Base-by-base conservation (phyloP, 768 basidiomycete species). In the Dendrothele bispora region DNA sequence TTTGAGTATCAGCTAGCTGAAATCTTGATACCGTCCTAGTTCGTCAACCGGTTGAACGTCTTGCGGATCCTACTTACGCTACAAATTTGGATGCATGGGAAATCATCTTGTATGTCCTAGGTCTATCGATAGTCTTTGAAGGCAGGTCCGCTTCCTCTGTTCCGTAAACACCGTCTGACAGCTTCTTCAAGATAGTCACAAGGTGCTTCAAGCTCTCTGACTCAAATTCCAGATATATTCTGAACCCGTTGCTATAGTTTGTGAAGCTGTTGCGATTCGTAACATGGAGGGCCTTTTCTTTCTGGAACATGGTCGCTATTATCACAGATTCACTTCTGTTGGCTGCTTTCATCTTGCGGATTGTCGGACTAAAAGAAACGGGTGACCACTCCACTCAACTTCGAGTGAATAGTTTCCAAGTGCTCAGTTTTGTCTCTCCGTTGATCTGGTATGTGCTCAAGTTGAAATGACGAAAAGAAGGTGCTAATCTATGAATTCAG, bases 401-500 rank as follows among this genome's bases (percentile, higher is more conserved):
- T 50, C 75, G 76, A 44, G 53, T 91, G 14, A 73, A 64, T 49
- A 95, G 93, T 64, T 98, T 97, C 69, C 92, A 95, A 60, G 77
- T 91, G 24, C 69, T 97, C 30, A 91, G 90, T 69, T 92, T 86
- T 64, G 91, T 88, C 5, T 80, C 91, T 2, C 92, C 91, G 1
- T 77, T 95, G 41, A 86, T 95, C 37, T 95, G 92, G 93, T 89
- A 54, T 44, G 84, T 65, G 18, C 17, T 49, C 50, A 26, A 11
- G 12, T 39, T 26, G 18, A 34, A 25, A n/a, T 49, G 39, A 2
- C 37, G n/a, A n/a, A n/a, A n/a, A n/a, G n/a, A n/a, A n/a, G n/a
- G n/a, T n/a, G 26, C 18, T 49, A 3, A 26, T 41, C 26, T 46
- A 24, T 25, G 20, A 37, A 20, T 43, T 36, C 50, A 91, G 89